Percentiles rank a stretch among this genome's conserved stretches.
Evolutionary conservation across 2,329 filamentous ascomycete species (phyloP).

Genomic region (Phialophora macrospora): DNA sequence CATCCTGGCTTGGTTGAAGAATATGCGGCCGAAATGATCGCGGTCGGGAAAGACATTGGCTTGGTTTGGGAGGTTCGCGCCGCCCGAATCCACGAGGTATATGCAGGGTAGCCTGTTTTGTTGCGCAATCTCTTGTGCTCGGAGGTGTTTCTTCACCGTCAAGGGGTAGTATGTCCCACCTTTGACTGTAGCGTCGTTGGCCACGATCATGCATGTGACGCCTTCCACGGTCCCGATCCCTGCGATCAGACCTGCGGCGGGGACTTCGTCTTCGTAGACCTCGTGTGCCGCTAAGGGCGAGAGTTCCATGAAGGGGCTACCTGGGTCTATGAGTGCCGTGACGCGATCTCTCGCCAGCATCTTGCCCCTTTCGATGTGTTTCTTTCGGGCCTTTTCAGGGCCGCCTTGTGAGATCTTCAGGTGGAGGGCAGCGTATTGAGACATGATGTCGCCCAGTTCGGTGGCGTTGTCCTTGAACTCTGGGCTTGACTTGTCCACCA

Average conservation of each 20-base stretch:
- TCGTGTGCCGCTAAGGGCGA: constrained; percentile 87
- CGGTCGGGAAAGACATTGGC: constrained; percentile 93
- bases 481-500: constrained; percentile 75
- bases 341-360: constrained; percentile 93
- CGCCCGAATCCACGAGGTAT: constrained; percentile 94
- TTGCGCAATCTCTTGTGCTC: constrained; percentile 86
- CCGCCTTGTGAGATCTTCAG: constrained; percentile 75
- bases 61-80: constrained; percentile 92
- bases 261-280: constrained; percentile 87
- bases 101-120: constrained; percentile 86
- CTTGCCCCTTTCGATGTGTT: constrained; percentile 86
- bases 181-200: constrained; percentile 96
- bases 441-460: constrained; percentile 76
- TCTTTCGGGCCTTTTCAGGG: constrained; percentile 78
- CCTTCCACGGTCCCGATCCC: constrained; percentile 89
- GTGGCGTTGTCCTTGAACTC: constrained; percentile 81
- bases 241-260: constrained; percentile 88
- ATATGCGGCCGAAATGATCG: constrained; percentile 95
- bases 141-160: constrained; percentile 95
- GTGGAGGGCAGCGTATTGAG: constrained; percentile 71
- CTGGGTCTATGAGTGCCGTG: constrained; percentile 83
- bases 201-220: constrained; percentile 88
- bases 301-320: constrained; percentile 90
- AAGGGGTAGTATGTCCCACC: constrained; percentile 96
- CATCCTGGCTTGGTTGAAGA: constrained; percentile 98